phyloP scores from a whole-genome alignment of 345 rosid genomes.

The Hevea brasiliensis region DNA sequence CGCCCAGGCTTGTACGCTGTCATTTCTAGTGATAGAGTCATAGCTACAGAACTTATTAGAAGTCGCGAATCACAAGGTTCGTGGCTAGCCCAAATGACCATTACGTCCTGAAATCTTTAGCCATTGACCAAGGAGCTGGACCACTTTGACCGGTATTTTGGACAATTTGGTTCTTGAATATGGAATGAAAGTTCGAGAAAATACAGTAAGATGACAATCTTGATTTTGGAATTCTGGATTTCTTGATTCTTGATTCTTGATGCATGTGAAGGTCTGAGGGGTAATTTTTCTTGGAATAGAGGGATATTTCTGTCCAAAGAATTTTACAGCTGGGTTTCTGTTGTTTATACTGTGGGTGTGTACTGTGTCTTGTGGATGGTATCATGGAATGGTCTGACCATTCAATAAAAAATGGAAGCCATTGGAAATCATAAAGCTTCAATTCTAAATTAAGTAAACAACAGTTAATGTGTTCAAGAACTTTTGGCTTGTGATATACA shows the following conservation, averaged over 20 bases:
- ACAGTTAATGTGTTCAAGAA: background rate
- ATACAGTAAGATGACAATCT: no score
- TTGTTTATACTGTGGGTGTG: conserved; percentile 28
- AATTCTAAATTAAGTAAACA: conserved; percentile 21
- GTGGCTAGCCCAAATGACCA: conserved; percentile 23
- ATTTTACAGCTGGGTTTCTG: conserved; percentile 30
- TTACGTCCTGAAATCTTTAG: conserved; percentile 14
- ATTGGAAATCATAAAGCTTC: conserved; percentile 31
- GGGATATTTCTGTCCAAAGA: conserved; percentile 24
- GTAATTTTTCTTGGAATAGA: background rate
- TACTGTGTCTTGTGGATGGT: background rate
- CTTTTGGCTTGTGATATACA: conserved; percentile 3
- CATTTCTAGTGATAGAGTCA: conserved; percentile 14
- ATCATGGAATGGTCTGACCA: conserved; percentile 28
- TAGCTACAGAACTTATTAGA: conserved; percentile 1
- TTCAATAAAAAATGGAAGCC: conserved; percentile 21
- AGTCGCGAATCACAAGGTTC: conserved; percentile 24
- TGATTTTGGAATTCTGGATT: no score
- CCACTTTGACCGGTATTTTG: conserved; percentile 35
- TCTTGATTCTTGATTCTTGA: no score
- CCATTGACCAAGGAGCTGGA: conserved; percentile 37
- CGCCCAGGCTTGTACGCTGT: background rate
- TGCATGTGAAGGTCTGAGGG: background rate
- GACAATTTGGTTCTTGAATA: background rate
- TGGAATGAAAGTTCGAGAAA: no score